A percentile compares a stretch with the other conserved stretches of the same genome.
Conservation (phyloP, 306 rosid genomes). For the Prinsepia uniflora region DNA sequence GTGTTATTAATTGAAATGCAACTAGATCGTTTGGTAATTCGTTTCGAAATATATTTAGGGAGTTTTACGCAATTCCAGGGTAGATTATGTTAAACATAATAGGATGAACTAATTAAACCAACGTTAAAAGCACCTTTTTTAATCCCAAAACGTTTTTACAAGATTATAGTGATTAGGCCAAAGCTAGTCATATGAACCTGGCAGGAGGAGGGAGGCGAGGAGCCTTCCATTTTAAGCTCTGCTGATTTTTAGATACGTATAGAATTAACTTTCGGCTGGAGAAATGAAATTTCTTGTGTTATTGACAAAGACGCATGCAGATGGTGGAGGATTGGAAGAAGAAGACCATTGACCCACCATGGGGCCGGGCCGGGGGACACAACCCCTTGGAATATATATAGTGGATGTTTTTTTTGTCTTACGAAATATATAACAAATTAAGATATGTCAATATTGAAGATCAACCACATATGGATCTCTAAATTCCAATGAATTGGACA, state of each 20-base stretch:
- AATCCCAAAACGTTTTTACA: not conserved
- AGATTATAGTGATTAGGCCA: slow-evolving; percentile 10
- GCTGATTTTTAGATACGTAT: not conserved
- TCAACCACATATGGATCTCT: too few relatives aligned
- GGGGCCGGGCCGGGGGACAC: slow-evolving; percentile 34
- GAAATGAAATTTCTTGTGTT: slow-evolving; percentile 17
- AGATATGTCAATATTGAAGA: too few relatives aligned
- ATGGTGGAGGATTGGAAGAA: slow-evolving; percentile 24
- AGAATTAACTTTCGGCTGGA: slow-evolving; percentile 29
- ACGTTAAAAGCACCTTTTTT: not conserved
- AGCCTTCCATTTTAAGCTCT: slow-evolving; percentile 4
- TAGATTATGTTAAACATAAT: too few relatives aligned
- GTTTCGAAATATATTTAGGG: too few relatives aligned
- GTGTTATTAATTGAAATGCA: too few relatives aligned
- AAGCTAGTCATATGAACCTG: not conserved
- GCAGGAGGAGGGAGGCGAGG: too few relatives aligned
- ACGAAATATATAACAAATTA: not conserved
- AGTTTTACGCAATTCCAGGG: too few relatives aligned
- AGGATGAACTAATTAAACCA: not conserved
- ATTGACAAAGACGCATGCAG: slow-evolving; percentile 21
- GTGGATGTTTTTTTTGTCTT: slow-evolving; percentile 15
- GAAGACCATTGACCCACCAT: slow-evolving; percentile 33
- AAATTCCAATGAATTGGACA: too few relatives aligned
- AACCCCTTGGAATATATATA: slow-evolving; percentile 1
- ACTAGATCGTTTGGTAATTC: too few relatives aligned